Base-by-base conservation (phyloP, 371 early-diverging fungal species). In the Mucor lusitanicus region DNA sequence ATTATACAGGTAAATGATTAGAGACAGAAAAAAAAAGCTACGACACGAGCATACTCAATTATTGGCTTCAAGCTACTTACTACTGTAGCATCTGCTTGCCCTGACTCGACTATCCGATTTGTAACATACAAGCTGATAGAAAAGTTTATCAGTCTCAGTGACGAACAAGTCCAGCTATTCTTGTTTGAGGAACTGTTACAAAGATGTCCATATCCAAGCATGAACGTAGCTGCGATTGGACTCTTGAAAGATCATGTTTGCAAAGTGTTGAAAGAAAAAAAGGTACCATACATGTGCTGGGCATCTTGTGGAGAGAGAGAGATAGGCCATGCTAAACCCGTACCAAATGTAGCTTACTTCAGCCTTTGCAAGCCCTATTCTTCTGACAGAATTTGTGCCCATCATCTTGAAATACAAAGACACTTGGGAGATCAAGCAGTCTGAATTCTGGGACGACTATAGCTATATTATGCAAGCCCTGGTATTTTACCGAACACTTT, bases 381-480 rank as follows among this genome's bases (percentile, higher is more conserved):
- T 75, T n/a, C n/a, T 64, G 3, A 48, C 46, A 6, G 50, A 50
- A 23, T 69, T 75, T 35, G 66, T 75, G 48, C 58, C 72, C 2
- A 17, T 72, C 27, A 61, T 75, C 6, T 67, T 75, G 25, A 42
- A 65, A 35, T 30, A 40, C 12, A 69, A 66, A 3, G 32, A 27
- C 0, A 12, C 9, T 1, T 73, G 70, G 70, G 35, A n/a, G 19
- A 37, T 5, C 1, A 65, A 42, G 0, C 27, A 39, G 0, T 28
- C 28, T 50, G 37, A 50, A 33, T 75, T 72, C 28, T 75, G 75
- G 67, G 73, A 81, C 33, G 75, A 75, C 13, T 79, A 76, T 53
- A 73, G 62, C 33, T 59, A 73, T 44, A 63, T 74, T 6, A 79
- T 81, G 78, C 80, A 83, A 33, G 72, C 77, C 0, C 64, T 83